Evolutionary conservation across 2,329 filamentous ascomycete genomes (phyloP).

Genomic region (Aspergillus fructus): DNA sequence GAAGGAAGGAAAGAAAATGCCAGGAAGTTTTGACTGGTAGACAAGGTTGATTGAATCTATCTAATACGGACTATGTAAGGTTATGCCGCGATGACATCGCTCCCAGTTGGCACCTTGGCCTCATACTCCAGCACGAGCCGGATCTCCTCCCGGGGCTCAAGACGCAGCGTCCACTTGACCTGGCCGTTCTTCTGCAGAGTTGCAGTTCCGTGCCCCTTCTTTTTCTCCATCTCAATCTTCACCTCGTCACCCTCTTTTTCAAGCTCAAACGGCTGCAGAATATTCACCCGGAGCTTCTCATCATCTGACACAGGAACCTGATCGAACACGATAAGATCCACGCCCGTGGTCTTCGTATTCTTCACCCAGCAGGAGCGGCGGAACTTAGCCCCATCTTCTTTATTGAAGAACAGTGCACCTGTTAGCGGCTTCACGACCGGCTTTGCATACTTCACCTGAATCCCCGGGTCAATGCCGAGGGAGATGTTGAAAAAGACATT

Average conservation of each 20-base stretch:
- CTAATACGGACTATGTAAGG: background rate
- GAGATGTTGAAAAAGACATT: slow-evolving; percentile 31
- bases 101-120: slow-evolving; percentile 51
- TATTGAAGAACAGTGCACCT: slow-evolving; percentile 29
- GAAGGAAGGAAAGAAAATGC: slow-evolving; percentile 17
- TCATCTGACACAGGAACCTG: slow-evolving; percentile 35
- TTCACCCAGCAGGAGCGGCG: slow-evolving; percentile 30
- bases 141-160: slow-evolving; percentile 59
- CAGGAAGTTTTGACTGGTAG: slow-evolving; percentile 23
- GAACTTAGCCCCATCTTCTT: slow-evolving; percentile 31
- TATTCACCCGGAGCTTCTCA: slow-evolving; percentile 28
- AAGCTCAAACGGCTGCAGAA: slow-evolving; percentile 29
- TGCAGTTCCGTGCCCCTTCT: slow-evolving; percentile 57
- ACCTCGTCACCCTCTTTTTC: slow-evolving; percentile 25
- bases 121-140: slow-evolving; percentile 63
- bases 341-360: slow-evolving; percentile 29
- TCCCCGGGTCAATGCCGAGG: slow-evolving; percentile 32
- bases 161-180: slow-evolving; percentile 57
- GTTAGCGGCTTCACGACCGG: slow-evolving; percentile 27
- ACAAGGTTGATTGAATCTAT: background rate
- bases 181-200: slow-evolving; percentile 58
- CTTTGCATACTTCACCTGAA: slow-evolving; percentile 32
- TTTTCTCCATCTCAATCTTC: slow-evolving; percentile 23
- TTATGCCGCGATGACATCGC: slow-evolving; percentile 4
- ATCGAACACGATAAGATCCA: slow-evolving; percentile 30